Evolutionary conservation across 768 basidiomycete genomes (phyloP).

Genomic region (Sarcomyxa edulis): DNA sequence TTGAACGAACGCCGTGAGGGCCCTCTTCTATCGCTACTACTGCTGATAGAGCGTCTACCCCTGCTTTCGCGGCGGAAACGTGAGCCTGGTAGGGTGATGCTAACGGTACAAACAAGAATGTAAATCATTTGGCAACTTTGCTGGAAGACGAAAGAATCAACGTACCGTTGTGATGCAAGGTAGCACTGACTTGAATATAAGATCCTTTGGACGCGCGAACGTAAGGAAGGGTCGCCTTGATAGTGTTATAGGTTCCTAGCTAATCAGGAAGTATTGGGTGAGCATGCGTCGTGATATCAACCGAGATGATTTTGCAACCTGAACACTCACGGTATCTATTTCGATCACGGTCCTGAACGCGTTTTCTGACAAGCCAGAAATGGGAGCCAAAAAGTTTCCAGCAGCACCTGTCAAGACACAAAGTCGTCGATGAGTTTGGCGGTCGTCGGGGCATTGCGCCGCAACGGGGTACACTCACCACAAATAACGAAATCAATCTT

Average conservation of each 20-base stretch:
- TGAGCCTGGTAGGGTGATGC: constrained; percentile 86
- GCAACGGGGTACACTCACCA: constrained; percentile 40
- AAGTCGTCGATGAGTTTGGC: constrained; percentile 1
- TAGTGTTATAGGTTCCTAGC: constrained; percentile 91
- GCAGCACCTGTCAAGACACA: constrained; percentile 70
- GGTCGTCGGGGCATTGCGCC: background rate
- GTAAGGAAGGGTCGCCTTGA: constrained; percentile 84
- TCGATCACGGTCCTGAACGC: constrained; percentile 91
- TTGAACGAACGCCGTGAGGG: constrained; percentile 89
- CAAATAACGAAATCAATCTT: constrained; percentile 94
- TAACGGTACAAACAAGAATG: constrained; percentile 21
- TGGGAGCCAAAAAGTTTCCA: constrained; percentile 92
- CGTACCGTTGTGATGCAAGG: constrained; percentile 78
- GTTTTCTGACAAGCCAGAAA: constrained; percentile 78
- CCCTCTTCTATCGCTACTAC: constrained; percentile 94
- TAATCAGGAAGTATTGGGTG: constrained; percentile 20
- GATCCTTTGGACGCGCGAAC: constrained; percentile 69
- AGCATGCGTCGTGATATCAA: no score
- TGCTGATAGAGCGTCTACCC: constrained; percentile 80
- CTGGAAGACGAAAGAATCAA: constrained; percentile 2
- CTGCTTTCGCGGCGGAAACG: constrained; percentile 94
- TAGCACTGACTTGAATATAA: constrained; percentile 88
- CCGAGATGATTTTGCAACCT: background rate
- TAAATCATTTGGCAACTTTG: constrained; percentile 5
- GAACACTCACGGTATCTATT: constrained; percentile 70